Evolutionary conservation across 257 asterid species (phyloP), one percentile per base, ranked within the genome.

Genomic region (Fraxinus quadrangulata): DNA sequence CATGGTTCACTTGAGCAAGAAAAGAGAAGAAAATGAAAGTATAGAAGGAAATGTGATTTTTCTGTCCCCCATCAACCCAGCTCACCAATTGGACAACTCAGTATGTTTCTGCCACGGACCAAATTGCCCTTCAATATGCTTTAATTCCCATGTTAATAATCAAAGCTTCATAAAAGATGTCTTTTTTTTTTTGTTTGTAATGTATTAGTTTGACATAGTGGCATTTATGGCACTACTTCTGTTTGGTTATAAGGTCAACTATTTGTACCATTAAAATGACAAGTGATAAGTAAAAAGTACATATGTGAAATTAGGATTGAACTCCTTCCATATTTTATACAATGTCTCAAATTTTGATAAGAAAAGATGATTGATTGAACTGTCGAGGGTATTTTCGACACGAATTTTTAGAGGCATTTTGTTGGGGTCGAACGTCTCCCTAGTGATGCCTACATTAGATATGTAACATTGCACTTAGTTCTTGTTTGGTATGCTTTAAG

Each of bases 11-110:
- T 54, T 71, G 72, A 30, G 26, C 23, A 51, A 54, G 26, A 54
- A 76, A 79, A 37, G 59, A 16, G 80, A 63, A 54, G 77, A 82
- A 66, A 54, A 72, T 30, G 34, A 71, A 75, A 36, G 75, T 66
- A 19, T 34, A 73, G 74, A 80, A 78, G 63, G 84, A 81, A 80
- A 39, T 76, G 88, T 9, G 82, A 81, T 70, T 80, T 82, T 81
- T 80, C 76, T 76, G 82, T 80, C 76, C 85, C 85, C 72, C 81
- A 59, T 51, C 8, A 39, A 12, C 81, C 82, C 82, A 81, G 74
- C 82, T 80, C 81, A 24, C 10, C 80, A 67, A 72, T 66, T 70
- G 61, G 80, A 40, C 40, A 8, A 1, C 66, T 72, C 26, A 34
- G 21, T 39, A 33, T 23, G 8, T 70, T 8, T 12, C 66, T 19